These are phyloP conservation scores for Chondrus crispus DNA, from an alignment of 23 red algal species.

Conservation along the genomic window DNA sequence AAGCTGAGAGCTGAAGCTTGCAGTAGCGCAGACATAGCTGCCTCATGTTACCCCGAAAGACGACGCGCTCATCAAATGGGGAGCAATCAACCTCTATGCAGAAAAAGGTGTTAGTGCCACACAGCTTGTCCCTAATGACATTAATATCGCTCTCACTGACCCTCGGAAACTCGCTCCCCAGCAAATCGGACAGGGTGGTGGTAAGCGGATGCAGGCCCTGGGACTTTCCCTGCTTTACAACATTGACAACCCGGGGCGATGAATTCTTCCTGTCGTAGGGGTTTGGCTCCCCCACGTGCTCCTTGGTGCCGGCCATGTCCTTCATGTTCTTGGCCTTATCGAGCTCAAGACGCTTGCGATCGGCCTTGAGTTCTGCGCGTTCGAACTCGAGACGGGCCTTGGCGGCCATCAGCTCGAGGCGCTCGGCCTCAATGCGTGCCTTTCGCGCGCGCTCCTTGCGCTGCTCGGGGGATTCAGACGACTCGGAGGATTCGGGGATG, in stretches of 20 bases:
- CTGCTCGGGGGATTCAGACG: conserved; percentile 6
- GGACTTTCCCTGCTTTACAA: not conserved
- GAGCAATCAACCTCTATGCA: conserved; percentile 77
- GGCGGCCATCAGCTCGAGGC: conserved; percentile 68
- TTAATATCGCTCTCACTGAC: conserved; percentile 90
- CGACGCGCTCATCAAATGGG: conserved; percentile 92
- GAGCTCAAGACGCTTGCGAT: conserved; percentile 75
- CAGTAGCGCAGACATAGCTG: too few species aligned
- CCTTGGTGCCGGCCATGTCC: not conserved
- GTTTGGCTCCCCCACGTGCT: not conserved
- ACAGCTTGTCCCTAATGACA: conserved; percentile 78
- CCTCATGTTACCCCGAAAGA: conserved; percentile 95
- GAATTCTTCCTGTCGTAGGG: conserved; percentile 29
- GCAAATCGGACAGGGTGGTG: conserved; percentile 45
- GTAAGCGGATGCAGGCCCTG: not conserved
- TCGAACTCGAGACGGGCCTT: conserved; percentile 86
- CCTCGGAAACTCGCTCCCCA: conserved; percentile 64
- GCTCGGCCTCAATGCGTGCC: conserved; percentile 85
- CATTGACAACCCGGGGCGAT: not conserved
- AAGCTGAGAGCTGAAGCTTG: too few species aligned
- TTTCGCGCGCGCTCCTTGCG: conserved; percentile 49
- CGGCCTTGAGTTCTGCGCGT: conserved; percentile 78
- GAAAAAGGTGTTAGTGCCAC: conserved; percentile 79
- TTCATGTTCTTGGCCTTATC: conserved; percentile 65
- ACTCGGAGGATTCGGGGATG: not conserved